Percentiles rank a stretch among this genome's conserved stretches.
phyloP scores from a whole-genome alignment of 371 early-diverging fungal species.

The Mortierella sp. region DNA sequence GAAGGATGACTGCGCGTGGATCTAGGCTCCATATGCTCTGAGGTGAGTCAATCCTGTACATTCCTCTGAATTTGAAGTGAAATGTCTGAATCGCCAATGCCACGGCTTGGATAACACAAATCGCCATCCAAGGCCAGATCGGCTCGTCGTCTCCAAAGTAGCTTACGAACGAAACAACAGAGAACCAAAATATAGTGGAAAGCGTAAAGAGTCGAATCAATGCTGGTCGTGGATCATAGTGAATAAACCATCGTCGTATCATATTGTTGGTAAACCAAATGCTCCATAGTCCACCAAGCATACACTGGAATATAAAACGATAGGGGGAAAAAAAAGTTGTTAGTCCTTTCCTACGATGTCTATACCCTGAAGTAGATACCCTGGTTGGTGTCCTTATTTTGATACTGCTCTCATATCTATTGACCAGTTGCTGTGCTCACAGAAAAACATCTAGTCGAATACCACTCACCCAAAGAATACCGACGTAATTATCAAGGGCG shows the following conservation, averaged over 20 bases:
- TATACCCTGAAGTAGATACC: neutral
- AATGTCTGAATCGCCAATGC: conserved; percentile 63
- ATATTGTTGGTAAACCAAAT: conserved; percentile 68
- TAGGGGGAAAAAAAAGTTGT: neutral
- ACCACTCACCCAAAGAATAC: conserved; percentile 67
- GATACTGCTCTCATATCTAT: neutral
- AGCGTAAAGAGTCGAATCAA: conserved; percentile 69
- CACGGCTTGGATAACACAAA: conserved; percentile 61
- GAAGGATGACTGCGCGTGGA: conserved; percentile 58
- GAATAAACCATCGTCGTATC: conserved; percentile 72
- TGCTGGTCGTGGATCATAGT: conserved; percentile 70
- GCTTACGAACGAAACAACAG: conserved; percentile 61
- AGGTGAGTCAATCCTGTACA: conserved; percentile 60
- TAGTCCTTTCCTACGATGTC: neutral
- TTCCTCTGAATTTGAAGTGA: conserved; percentile 62
- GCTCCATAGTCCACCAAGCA: conserved; percentile 72
- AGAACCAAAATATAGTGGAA: conserved; percentile 65
- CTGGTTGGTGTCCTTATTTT: neutral
- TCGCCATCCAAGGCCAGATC: conserved; percentile 64
- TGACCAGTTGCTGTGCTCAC: neutral
- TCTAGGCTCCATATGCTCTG: conserved; percentile 53
- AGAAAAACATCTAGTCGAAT: neutral
- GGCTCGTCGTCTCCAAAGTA: conserved; percentile 64
- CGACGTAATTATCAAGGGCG: conserved; percentile 67
- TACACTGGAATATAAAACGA: conserved; percentile 49